Percentiles rank a stretch among this genome's conserved stretches.
phyloP scores from a whole-genome alignment of 2,329 filamentous ascomycete species.

The Salinomyces thailandicus region DNA sequence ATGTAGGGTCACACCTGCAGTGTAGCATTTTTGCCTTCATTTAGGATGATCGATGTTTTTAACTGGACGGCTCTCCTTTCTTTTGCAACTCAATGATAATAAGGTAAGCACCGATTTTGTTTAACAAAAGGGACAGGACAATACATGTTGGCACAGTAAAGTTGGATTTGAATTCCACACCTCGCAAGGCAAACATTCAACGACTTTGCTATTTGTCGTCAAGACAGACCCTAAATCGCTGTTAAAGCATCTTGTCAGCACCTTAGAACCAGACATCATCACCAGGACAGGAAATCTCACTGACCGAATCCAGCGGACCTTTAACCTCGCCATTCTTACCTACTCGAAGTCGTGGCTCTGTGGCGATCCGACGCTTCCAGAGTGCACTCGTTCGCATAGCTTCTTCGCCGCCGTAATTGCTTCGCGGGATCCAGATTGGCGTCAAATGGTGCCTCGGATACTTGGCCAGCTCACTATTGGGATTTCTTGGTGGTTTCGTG shows the following conservation, averaged over 20 bases:
- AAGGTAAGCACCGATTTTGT: too few relatives aligned
- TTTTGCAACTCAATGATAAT: too few relatives aligned
- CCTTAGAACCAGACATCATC: not conserved
- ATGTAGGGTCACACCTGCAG: not conserved
- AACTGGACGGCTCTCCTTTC: too few relatives aligned
- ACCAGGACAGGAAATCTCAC: not conserved
- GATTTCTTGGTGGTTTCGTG: constrained; percentile 1
- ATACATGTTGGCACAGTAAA: too few relatives aligned
- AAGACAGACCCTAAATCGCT: too few relatives aligned
- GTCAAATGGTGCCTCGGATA: constrained; percentile 1
- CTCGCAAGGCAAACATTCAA: too few relatives aligned
- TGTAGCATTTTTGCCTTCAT: too few relatives aligned
- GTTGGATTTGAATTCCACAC: too few relatives aligned
- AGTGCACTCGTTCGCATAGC: constrained; percentile 4
- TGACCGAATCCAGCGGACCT: not conserved
- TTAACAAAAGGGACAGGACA: too few relatives aligned
- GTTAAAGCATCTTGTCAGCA: too few relatives aligned
- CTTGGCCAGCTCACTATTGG: not conserved
- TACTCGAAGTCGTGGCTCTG: not conserved
- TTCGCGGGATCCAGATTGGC: constrained; percentile 4
- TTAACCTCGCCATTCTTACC: not conserved
- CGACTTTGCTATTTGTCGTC: too few relatives aligned
- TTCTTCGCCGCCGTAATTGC: not conserved
- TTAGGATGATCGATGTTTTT: too few relatives aligned
- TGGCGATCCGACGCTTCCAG: constrained; percentile 3